phyloP scores from a whole-genome alignment of 1,284 basidiomycete species.

The Ganoderma sp. region DNA sequence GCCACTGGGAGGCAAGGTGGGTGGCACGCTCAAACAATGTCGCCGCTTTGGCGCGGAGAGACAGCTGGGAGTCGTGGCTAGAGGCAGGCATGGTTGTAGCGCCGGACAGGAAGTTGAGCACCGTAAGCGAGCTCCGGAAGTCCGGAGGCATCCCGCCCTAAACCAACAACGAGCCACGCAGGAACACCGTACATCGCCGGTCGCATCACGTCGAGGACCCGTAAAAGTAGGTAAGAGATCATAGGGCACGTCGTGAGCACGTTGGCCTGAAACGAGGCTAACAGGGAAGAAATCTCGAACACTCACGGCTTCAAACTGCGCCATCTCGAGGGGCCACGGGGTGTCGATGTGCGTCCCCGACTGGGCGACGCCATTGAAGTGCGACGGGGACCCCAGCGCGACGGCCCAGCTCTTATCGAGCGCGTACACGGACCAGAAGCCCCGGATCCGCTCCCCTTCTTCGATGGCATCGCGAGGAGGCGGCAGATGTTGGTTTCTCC shows the following conservation, averaged over 20 bases:
- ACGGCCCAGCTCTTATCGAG: slow-evolving; percentile 52
- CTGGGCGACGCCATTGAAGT: slow-evolving; percentile 36
- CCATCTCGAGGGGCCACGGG: slow-evolving; percentile 49
- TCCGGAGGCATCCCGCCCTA: slow-evolving; percentile 31
- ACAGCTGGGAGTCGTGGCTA: slow-evolving; percentile 33
- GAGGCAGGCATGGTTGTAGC: slow-evolving; percentile 24
- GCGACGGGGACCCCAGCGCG: slow-evolving; percentile 45
- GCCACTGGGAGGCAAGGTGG: slow-evolving; percentile 35
- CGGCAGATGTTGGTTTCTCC: slow-evolving; percentile 28
- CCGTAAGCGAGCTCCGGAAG: slow-evolving; percentile 32
- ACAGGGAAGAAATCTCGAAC: not conserved
- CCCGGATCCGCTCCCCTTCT: slow-evolving; percentile 51
- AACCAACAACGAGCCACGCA: slow-evolving; percentile 1
- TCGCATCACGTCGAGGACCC: not conserved
- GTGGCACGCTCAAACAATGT: slow-evolving; percentile 46
- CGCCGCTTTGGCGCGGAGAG: slow-evolving; percentile 46
- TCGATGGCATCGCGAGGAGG: slow-evolving; percentile 42
- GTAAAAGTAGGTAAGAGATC: not conserved
- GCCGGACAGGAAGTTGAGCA: slow-evolving; percentile 39
- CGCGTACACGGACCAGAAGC: slow-evolving; percentile 52
- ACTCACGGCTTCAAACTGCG: slow-evolving; percentile 41
- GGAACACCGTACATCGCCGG: slow-evolving; percentile 8
- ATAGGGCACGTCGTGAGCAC: not conserved
- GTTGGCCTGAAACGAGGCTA: not conserved
- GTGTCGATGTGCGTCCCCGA: slow-evolving; percentile 44